Conservation (phyloP, 352 stramenopile species). For the Albugo laibachii region DNA sequence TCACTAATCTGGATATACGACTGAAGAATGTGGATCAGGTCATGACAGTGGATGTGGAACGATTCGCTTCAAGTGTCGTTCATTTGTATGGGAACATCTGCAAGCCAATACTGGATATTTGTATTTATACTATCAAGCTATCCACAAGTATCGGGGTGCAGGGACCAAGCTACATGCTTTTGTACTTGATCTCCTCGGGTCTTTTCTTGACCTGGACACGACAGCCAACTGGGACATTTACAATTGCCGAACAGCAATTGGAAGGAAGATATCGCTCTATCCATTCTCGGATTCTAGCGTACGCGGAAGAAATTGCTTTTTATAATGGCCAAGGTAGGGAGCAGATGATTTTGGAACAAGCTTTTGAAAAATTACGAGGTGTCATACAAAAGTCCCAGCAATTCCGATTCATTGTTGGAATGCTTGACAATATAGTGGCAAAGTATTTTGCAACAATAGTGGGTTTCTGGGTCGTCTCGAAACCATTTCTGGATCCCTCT, state of each 20-base stretch:
- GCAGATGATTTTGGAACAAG: constrained; percentile 49
- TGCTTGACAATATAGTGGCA: constrained; percentile 71
- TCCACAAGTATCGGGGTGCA: constrained; percentile 50
- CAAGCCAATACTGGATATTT: constrained; percentile 71
- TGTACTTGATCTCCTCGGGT: constrained; percentile 44
- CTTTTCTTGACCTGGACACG: constrained; percentile 55
- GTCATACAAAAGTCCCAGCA: constrained; percentile 54
- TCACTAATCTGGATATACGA: constrained; percentile 77
- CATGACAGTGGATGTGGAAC: constrained; percentile 71
- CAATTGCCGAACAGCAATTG: constrained; percentile 60
- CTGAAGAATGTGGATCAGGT: constrained; percentile 78
- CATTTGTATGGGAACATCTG: constrained; percentile 81
- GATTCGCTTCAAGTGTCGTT: constrained; percentile 59
- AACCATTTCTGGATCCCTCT: constrained; percentile 37
- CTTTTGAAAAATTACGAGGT: constrained; percentile 35
- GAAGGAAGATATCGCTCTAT: constrained; percentile 76
- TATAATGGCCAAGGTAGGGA: constrained; percentile 81
- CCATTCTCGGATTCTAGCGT: constrained; percentile 73
- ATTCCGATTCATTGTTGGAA: constrained; percentile 67
- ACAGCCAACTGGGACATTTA: constrained; percentile 56
- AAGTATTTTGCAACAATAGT: constrained; percentile 78
- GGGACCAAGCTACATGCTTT: constrained; percentile 42
- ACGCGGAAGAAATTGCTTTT: constrained; percentile 83
- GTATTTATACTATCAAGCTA: constrained; percentile 48
- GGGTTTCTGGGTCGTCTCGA: constrained; percentile 56